phyloP scores from a whole-genome alignment of 495 filamentous ascomycete species.

The Aspergillus affinis region DNA sequence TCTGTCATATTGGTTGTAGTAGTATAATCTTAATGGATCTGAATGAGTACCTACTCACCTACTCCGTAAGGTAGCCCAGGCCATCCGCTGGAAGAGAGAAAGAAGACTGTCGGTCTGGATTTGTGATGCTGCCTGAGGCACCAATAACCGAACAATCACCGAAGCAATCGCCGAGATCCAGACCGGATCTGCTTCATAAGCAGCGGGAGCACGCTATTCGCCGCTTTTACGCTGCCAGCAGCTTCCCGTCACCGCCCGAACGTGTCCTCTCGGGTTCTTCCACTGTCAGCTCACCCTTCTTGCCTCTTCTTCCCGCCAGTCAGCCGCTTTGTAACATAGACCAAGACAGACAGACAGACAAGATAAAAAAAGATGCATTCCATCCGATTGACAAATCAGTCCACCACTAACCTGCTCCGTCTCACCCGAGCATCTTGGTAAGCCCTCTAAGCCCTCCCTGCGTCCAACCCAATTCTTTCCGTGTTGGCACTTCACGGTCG shows the following conservation, averaged over 20 bases:
- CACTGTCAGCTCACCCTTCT: not conserved
- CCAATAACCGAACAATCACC: not conserved
- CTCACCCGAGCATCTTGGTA: conserved; percentile 19
- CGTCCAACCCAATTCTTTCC: conserved; percentile 8
- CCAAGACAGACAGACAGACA: conserved; percentile 3
- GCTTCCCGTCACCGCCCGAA: not conserved
- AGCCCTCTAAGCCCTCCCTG: conserved; percentile 12
- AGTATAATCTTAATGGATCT: not conserved
- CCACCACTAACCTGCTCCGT: conserved; percentile 11
- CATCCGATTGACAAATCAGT: conserved; percentile 21
- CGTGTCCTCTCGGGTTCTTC: conserved; percentile 1
- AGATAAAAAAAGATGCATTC: conserved; percentile 16
- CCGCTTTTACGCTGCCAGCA: conserved; percentile 17
- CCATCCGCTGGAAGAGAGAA: not conserved
- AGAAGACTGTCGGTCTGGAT: not conserved
- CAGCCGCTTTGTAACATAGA: conserved; percentile 2
- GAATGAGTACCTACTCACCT: not conserved
- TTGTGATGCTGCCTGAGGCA: conserved; percentile 12
- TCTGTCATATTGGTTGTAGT: not conserved
- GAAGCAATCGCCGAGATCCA: conserved; percentile 11
- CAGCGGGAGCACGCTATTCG: conserved; percentile 28
- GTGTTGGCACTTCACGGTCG: not conserved
- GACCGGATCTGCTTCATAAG: conserved; percentile 30
- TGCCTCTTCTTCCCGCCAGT: not conserved
- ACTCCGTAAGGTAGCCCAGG: no score